Conservation (phyloP, 1,284 basidiomycete species). For the Coniferiporia sulphurascens region DNA sequence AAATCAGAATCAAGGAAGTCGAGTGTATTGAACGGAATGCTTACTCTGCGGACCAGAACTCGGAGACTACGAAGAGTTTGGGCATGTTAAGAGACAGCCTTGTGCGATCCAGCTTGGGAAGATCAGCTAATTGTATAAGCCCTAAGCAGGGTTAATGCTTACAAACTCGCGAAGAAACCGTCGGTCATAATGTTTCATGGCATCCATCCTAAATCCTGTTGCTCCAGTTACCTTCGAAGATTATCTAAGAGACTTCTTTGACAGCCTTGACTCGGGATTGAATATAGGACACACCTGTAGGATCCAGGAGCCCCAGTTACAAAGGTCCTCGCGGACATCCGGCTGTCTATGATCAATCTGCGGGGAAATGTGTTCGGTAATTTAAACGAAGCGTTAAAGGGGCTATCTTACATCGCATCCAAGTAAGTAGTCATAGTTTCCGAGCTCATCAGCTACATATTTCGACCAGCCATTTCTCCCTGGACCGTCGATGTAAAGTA, state of each 20-base stretch:
- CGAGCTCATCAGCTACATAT: slow-evolving; percentile 62
- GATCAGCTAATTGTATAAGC: not conserved
- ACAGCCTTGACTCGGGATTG: not conserved
- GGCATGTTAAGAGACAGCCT: slow-evolving; percentile 40
- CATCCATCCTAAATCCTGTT: slow-evolving; percentile 82
- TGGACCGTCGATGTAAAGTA: slow-evolving; percentile 56
- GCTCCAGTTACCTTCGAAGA: slow-evolving; percentile 65
- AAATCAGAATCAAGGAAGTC: not conserved
- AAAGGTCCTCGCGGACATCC: slow-evolving; percentile 63
- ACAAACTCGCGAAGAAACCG: slow-evolving; percentile 65
- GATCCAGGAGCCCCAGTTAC: slow-evolving; percentile 69
- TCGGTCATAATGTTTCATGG: slow-evolving; percentile 80
- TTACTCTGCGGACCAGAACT: slow-evolving; percentile 60
- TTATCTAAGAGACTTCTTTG: not conserved
- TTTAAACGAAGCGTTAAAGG: not conserved
- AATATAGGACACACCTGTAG: slow-evolving; percentile 42
- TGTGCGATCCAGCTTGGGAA: slow-evolving; percentile 45
- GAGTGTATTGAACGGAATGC: slow-evolving; percentile 23
- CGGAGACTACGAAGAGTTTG: slow-evolving; percentile 66
- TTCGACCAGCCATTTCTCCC: slow-evolving; percentile 67
- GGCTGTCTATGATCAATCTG: slow-evolving; percentile 86
- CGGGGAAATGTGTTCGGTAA: not conserved
- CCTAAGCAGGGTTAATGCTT: slow-evolving; percentile 22
- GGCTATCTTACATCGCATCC: slow-evolving; percentile 53
- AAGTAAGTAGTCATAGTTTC: slow-evolving; percentile 79